Percentiles rank a stretch among this genome's conserved stretches.
Evolutionary conservation across 176 grass and related monocot species (phyloP).

Genomic region (Chloris gayana): DNA sequence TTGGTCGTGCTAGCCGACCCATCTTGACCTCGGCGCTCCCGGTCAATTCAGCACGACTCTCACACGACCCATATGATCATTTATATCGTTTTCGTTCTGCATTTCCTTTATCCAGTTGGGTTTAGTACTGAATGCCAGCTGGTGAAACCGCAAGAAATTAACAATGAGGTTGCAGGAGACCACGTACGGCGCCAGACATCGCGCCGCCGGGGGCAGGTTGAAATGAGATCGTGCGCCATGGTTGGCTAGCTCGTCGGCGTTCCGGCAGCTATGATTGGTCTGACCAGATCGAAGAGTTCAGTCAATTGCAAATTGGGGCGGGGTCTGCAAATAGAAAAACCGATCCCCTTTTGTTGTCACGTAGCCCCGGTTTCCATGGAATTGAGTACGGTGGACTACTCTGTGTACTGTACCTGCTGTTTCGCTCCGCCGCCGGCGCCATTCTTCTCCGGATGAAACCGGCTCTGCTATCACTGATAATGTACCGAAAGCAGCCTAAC

Average conservation of each 20-base stretch:
- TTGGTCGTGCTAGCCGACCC: not conserved
- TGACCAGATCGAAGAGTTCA: not conserved
- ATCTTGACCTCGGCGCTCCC: not conserved
- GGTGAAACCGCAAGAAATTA: too few relatives aligned
- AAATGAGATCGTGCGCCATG: too few relatives aligned
- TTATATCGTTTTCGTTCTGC: too few relatives aligned
- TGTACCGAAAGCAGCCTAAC: not conserved
- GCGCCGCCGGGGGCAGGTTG: not conserved
- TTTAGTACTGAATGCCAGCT: not conserved
- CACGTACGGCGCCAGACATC: not conserved
- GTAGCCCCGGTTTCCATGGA: not conserved
- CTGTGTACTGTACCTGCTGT: not conserved
- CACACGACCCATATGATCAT: not conserved
- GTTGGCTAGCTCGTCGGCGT: too few relatives aligned
- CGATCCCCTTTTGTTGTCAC: not conserved
- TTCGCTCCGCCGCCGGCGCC: not conserved
- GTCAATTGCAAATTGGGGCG: not conserved
- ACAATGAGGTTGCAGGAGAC: not conserved
- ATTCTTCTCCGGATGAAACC: not conserved
- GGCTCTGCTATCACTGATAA: not conserved
- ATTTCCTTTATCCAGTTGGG: not conserved
- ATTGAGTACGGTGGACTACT: not conserved
- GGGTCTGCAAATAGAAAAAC: too few relatives aligned
- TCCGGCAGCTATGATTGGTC: not conserved
- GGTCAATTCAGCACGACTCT: constrained; percentile 28